Base-by-base conservation (phyloP, 2,329 filamentous ascomycete species). In the Chaetomiaceae sp. region DNA sequence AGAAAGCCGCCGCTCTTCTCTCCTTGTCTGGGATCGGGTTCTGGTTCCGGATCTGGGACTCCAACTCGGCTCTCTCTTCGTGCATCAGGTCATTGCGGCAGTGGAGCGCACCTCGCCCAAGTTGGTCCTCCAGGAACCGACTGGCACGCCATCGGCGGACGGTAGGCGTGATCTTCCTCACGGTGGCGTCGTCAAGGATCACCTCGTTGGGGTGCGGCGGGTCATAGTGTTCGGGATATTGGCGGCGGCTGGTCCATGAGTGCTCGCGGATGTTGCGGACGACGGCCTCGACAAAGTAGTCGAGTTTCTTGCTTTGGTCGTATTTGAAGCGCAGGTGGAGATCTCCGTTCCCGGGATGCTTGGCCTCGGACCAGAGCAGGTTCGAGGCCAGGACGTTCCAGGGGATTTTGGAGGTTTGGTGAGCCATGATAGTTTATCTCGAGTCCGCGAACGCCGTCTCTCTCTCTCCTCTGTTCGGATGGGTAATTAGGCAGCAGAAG, bases 1-100 rank as follows among this genome's bases (percentile, higher is more conserved):
- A 37, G 42, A 64, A 63, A 1, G 57, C 53, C 2, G 42, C 30
- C n/a, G 45, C 44, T 31, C 31, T 53, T 37, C 61, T 48, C 30
- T 62, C 57, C 12, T 54, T 35, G 7, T 37, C 34, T 1, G 61
- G 55, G 27, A 62, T 48, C 17, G 37, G 31, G 34, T n/a, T n/a
- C n/a, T n/a, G n/a, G n/a, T n/a, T n/a, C n/a, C n/a, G n/a, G n/a
- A n/a, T n/a, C n/a, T n/a, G n/a, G n/a, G n/a, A n/a, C n/a, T n/a
- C n/a, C n/a, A n/a, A n/a, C n/a, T n/a, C n/a, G n/a, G n/a, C n/a
- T n/a, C n/a, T n/a, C n/a, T n/a, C n/a, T n/a, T n/a, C n/a, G n/a
- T n/a, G n/a, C n/a, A n/a, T n/a, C n/a, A n/a, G n/a, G n/a, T n/a
- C n/a, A n/a, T n/a, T n/a, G n/a, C n/a, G n/a, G n/a, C n/a, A n/a